Base-by-base conservation (phyloP, 768 basidiomycete genomes). In the Mycena metata region DNA sequence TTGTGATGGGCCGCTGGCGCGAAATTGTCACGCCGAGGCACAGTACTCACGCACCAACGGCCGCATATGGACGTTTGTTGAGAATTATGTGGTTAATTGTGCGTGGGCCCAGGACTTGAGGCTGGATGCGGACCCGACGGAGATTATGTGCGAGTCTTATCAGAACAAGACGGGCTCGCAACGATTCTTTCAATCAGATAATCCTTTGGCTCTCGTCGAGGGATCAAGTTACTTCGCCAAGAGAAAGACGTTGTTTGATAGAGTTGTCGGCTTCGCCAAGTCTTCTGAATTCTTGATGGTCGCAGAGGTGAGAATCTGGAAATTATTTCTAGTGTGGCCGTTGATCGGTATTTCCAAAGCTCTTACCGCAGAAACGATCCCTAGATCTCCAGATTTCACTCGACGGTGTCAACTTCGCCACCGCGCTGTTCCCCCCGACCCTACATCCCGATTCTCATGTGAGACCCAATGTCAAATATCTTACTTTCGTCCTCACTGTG, bases 281-380 rank as follows among this genome's bases (percentile, higher is more conserved):
- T 99, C 98, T 80, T 93, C 94, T 0, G 95, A 99, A 81, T 99
- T 92, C 78, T 84, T 98, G 76, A 90, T 98, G 47, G 96, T 98
- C 35, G 97, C 96, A 30, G 91, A 96, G 86, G 95, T 97, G 39
- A 54, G 90, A 10, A 11, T 39, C 75, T 26, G 23, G 60, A 57
- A 1, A 39, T 15, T 36, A 23, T 23, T 8, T 10, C 33, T 15
- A 39, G 45, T 69, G n/a, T 67, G 30, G 62, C 41, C 16, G 24
- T 46, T 67, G 17, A 67, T 21, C 7, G 17, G 17, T 42, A n/a
- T 39, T 39, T 15, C 9, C 39, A 39, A 4, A 90, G 89, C 84
- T 87, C 72, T 79, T 88, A 12, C 82, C 85, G 7, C 70, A 80
- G 47, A 84, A 81, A 36, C 85, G 85, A 42, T 83, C 91, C 2